A percentile compares a stretch with the other conserved stretches of the same genome.
Conservation (phyloP, 2,329 filamentous ascomycete genomes). For the Alternaria conjuncta region DNA sequence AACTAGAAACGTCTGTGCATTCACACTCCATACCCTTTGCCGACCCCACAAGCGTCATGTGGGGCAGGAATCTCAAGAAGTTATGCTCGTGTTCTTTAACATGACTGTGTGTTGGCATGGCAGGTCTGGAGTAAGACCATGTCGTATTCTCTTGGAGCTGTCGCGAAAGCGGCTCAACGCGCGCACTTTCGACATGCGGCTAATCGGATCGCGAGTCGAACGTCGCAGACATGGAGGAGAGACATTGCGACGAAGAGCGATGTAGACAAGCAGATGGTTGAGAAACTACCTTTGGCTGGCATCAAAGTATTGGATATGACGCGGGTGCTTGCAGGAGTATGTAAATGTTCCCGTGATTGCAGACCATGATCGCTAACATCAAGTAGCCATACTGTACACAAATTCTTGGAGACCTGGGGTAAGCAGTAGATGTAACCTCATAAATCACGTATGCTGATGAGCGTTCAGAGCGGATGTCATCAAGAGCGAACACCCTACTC, state of each 20-base stretch:
- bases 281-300: constrained; percentile 75
- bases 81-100: constrained; percentile 18
- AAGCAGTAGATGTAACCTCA: constrained; percentile 30
- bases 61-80: constrained; percentile 22
- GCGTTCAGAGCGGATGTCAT: constrained; percentile 83
- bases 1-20: constrained; percentile 19
- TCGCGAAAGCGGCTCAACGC: constrained; percentile 9
- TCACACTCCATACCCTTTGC: constrained; percentile 1
- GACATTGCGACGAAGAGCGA: constrained; percentile 50
- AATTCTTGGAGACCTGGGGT: constrained; percentile 95
- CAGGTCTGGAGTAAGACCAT: constrained; percentile 16
- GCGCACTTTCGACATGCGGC: neutral
- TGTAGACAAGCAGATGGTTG: constrained; percentile 45
- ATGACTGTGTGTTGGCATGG: constrained; percentile 7
- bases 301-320: constrained; percentile 95
- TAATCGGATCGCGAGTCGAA: constrained; percentile 4
- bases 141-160: constrained; percentile 13
- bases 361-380: constrained; percentile 24
- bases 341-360: too few species aligned
- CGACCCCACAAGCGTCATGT: constrained; percentile 40
- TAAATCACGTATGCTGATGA: constrained; percentile 10
- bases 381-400: constrained; percentile 92
- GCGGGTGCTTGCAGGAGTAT: constrained; percentile 73
- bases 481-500: constrained; percentile 90
- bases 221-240: constrained; percentile 28